Evolutionary conservation across 208 protist species (phyloP).

Genomic region (Vickermania spadyakhi): DNA sequence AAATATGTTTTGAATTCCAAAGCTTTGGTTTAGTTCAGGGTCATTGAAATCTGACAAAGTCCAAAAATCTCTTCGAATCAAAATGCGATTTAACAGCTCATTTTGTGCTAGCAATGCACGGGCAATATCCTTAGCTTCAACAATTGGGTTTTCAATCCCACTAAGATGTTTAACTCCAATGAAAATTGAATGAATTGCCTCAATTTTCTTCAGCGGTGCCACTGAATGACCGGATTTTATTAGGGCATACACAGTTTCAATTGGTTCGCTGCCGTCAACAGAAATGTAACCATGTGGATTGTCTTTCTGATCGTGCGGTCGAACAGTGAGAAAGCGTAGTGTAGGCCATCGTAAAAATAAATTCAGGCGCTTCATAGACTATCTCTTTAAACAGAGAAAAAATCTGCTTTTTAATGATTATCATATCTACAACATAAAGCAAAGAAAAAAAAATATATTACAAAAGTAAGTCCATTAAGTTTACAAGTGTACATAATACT

Average conservation of each 20-base stretch:
- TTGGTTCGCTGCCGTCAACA: conserved; percentile 63
- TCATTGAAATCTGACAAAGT: conserved; percentile 82
- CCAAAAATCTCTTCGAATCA: conserved; percentile 86
- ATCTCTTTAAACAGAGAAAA: no score
- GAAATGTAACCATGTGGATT: conserved; percentile 76
- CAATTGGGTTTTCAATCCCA: conserved; percentile 52
- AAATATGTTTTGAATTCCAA: conserved; percentile 81
- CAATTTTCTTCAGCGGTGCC: conserved; percentile 57
- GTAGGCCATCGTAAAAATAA: no score
- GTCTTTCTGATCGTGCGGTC: no score
- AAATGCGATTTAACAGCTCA: conserved; percentile 49
- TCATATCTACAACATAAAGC: no score
- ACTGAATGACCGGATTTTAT: conserved; percentile 76
- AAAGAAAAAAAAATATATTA: no score
- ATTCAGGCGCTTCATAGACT: no score
- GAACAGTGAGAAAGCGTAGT: no score
- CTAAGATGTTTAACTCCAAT: conserved; percentile 40
- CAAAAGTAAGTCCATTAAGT: no score
- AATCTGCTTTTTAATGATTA: no score
- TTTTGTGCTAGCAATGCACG: conserved; percentile 23
- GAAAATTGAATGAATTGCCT: conserved; percentile 55
- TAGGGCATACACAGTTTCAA: conserved; percentile 66
- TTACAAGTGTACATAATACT: no score
- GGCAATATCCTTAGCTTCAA: conserved; percentile 42
- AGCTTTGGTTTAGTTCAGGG: conserved; percentile 77